Evolutionary conservation across 345 rosid genomes (phyloP), one percentile per base, ranked within the genome.

Genomic region (Aurinia saxatilis): DNA sequence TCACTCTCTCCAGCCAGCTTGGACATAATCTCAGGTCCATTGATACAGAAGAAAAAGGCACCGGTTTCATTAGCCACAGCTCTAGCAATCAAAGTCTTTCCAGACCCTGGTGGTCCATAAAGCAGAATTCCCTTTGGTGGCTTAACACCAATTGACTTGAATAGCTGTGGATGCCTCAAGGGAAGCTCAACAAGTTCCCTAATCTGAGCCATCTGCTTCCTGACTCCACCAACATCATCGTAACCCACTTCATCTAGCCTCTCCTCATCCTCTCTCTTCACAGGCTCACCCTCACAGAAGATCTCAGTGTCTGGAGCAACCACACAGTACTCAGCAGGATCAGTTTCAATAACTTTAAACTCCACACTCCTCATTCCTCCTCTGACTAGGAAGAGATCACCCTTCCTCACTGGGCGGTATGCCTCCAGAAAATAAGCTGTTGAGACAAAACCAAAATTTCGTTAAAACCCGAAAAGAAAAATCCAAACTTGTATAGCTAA

Each of bases 161-260:
- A 92, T 2, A 92, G 84, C 68, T 89, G 98, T 4, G 96, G 98
- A 57, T 92, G 98, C 78, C 98, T 84, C 67, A 92, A 59, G 16
- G 97, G 97, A 60, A 92, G 90, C 80, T 92, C 98, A 65, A 92
- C 98, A 50, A 92, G 73, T 70, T 92, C 97, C 55, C 98, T 78
- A 64, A 92, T 92, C 80, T 89, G 98, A 66, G 98, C 98, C 98
- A 92, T 92, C 66, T 92, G 97, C 60, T 89, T 92, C 67, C 98
- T 89, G 21, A 92, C 98, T 53, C 98, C 98, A 67, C 98, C 97
- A 76, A 92, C 98, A 80, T 92, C 97, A 81, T 92, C 98, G 73
- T 89, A 92, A 42, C 98, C 98, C 23, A 92, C 83, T 49, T 92
- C 98, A 77, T 92, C 97, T 57, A 92, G 79, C 70, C 98, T 82